Evolutionary conservation across 257 asterid species (phyloP), one percentile per base, ranked within the genome.

Genomic region (Agastache rugosa): DNA sequence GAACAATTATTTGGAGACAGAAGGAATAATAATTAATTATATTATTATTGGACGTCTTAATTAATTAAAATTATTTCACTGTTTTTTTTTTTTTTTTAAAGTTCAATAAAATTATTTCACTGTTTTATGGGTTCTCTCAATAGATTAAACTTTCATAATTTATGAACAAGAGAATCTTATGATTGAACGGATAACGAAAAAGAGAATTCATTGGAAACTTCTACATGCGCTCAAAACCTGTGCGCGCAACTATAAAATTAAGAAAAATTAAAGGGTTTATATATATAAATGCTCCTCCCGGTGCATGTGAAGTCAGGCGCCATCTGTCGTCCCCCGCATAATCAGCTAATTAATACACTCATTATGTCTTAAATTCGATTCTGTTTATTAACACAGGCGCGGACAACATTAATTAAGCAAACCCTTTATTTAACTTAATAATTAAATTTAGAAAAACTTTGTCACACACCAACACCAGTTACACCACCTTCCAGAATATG

Each of bases 401-500:
- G 29, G 29, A 25, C 55, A 48, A 16, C 25, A n/a, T 50, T 50
- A 50, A 17, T 50, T 2, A 8, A 50, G 10, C 56, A 53, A 19
- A 11, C 27, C 9, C 60, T 19, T 0, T 51, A 14, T 50, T 50
- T 51, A 7, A 51, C 16, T 48, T 48, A 48, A 5, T 5, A 34
- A 6, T 31, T 35, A 35, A 27, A 7, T 5, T 47, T 31, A 22
- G 14, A 12, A 61, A 50, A 25, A 0, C 2, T 50, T 61, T 54
- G 65, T 19, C 67, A n/a, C n/a, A n/a, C n/a, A 29, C 66, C 63
- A 58, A 25, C 34, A 53, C 53, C 17, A 17, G 11, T n/a, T n/a
- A n/a, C n/a, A n/a, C n/a, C n/a, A n/a, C n/a, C n/a, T 1, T 65
- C 58, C 73, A 72, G 22, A 72, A 66, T 34, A 41, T 58, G 63